Conservation (phyloP, 768 basidiomycete genomes). For the Rhodotorula sphaerocarpa region DNA sequence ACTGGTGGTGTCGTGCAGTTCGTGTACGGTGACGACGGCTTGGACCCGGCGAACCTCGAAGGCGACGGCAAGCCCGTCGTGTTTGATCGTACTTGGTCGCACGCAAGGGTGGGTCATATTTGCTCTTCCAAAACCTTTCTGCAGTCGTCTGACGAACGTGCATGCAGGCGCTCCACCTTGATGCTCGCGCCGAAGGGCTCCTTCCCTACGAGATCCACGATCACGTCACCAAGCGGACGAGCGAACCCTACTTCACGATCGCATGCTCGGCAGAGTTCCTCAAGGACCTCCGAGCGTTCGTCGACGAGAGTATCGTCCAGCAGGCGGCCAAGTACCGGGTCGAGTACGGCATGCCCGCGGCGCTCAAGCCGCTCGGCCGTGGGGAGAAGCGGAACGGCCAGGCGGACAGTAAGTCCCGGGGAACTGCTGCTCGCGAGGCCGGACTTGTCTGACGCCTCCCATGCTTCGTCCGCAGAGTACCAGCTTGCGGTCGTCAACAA, state of each 20-base stretch:
- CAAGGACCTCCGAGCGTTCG: constrained; percentile 60
- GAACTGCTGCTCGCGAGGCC: background rate
- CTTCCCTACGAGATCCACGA: constrained; percentile 79
- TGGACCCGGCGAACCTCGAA: constrained; percentile 93
- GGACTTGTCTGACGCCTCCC: background rate
- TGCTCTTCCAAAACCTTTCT: background rate
- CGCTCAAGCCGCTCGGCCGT: constrained; percentile 44
- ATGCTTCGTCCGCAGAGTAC: constrained; percentile 43
- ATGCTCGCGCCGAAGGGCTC: constrained; percentile 53
- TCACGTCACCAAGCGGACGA: constrained; percentile 50
- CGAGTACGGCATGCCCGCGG: constrained; percentile 73
- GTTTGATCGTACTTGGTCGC: constrained; percentile 74
- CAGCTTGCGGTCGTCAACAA: constrained; percentile 76
- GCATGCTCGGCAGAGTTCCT: constrained; percentile 68
- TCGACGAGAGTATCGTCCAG: constrained; percentile 57
- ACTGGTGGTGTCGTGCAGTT: constrained; percentile 94
- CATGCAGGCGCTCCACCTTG: constrained; percentile 56
- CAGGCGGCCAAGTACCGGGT: constrained; percentile 61
- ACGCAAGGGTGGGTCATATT: constrained; percentile 58
- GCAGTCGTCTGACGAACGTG: background rate
- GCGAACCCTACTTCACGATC: constrained; percentile 51
- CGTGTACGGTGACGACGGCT: constrained; percentile 88
- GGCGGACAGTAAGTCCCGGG: constrained; percentile 5
- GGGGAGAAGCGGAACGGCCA: background rate
- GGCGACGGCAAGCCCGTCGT: constrained; percentile 92